phyloP scores from a whole-genome alignment of 176 grass and related monocot species.

The Secale cereale region DNA sequence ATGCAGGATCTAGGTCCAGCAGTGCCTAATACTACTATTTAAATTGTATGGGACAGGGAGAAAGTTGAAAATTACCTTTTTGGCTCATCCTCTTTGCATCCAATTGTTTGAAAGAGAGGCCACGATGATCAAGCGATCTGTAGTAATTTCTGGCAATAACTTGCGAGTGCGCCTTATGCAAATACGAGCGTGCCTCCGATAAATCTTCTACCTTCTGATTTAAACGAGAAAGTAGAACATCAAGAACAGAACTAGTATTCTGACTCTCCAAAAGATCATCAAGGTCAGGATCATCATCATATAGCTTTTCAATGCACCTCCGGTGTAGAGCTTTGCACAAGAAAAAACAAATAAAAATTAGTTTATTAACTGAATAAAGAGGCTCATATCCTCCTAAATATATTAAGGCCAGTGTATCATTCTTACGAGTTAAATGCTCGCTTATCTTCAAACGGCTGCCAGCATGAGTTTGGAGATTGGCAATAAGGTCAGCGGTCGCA shows the following conservation, averaged over 20 bases:
- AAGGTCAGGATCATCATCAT: slow-evolving; percentile 16
- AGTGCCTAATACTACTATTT: background rate
- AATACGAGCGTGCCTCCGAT: background rate
- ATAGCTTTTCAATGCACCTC: slow-evolving; percentile 55
- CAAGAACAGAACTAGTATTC: slow-evolving; percentile 12
- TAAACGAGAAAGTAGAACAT: slow-evolving; percentile 46
- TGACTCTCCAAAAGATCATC: slow-evolving; percentile 15
- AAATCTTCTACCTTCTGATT: slow-evolving; percentile 39
- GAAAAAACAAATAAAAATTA: background rate
- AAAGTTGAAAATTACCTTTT: slow-evolving; percentile 30
- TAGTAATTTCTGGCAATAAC: slow-evolving; percentile 31
- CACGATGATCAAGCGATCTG: slow-evolving; percentile 43
- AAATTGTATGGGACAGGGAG: background rate
- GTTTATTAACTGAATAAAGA: slow-evolving; percentile 7
- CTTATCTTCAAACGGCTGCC: slow-evolving; percentile 8
- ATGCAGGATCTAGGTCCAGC: background rate
- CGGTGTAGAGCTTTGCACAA: slow-evolving; percentile 38
- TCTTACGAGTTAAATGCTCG: slow-evolving; percentile 43
- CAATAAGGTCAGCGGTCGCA: slow-evolving; percentile 22
- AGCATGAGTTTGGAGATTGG: slow-evolving; percentile 9
- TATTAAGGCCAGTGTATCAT: background rate
- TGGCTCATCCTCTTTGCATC: slow-evolving; percentile 33
- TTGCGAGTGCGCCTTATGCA: slow-evolving; percentile 15
- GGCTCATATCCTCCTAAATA: too few relatives aligned
- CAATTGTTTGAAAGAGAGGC: slow-evolving; percentile 41